Evolutionary conservation across 148 eudicot genomes (phyloP).

Genomic region (Fagopyrum esculentum): DNA sequence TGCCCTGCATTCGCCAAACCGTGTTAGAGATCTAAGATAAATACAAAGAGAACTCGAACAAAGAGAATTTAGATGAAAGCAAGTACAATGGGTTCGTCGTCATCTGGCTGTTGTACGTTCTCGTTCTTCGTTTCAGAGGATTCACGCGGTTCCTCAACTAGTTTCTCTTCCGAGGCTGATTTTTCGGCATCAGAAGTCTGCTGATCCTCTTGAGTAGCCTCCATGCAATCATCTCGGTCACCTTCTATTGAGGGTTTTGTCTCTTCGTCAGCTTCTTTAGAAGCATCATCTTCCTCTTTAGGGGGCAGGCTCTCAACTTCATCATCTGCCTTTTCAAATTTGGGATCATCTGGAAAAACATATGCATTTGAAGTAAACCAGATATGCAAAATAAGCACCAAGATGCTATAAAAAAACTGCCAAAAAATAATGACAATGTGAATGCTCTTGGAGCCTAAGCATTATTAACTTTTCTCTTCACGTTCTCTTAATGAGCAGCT

Average conservation of each 20-base stretch:
- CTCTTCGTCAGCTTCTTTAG: slow-evolving; percentile 33
- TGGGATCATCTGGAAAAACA: slow-evolving; percentile 29
- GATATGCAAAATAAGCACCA: not conserved
- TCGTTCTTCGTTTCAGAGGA: slow-evolving; percentile 19
- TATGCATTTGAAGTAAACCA: not conserved
- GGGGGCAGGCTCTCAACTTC: slow-evolving; percentile 21
- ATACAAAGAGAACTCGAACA: not conserved
- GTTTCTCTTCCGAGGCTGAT: slow-evolving; percentile 23
- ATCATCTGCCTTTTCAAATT: slow-evolving; percentile 25
- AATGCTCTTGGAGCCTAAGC: too few relatives aligned
- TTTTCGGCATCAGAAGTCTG: slow-evolving; percentile 18
- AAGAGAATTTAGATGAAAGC: slow-evolving; percentile 14
- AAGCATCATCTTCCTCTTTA: slow-evolving; percentile 22
- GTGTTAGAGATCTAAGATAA: not conserved
- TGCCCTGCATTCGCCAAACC: slow-evolving; percentile 55
- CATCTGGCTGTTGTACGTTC: slow-evolving; percentile 22
- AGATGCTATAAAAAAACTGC: not conserved
- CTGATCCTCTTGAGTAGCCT: slow-evolving; percentile 18
- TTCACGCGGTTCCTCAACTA: slow-evolving; percentile 16
- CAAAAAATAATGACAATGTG: too few relatives aligned
- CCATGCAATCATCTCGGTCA: slow-evolving; percentile 18
- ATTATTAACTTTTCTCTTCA: not conserved
- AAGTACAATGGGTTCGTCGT: slow-evolving; percentile 76
- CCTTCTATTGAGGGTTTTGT: slow-evolving; percentile 20
- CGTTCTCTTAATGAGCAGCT: not conserved